Evolutionary conservation across 345 rosid species (phyloP).

Genomic region (Salix suchowensis): DNA sequence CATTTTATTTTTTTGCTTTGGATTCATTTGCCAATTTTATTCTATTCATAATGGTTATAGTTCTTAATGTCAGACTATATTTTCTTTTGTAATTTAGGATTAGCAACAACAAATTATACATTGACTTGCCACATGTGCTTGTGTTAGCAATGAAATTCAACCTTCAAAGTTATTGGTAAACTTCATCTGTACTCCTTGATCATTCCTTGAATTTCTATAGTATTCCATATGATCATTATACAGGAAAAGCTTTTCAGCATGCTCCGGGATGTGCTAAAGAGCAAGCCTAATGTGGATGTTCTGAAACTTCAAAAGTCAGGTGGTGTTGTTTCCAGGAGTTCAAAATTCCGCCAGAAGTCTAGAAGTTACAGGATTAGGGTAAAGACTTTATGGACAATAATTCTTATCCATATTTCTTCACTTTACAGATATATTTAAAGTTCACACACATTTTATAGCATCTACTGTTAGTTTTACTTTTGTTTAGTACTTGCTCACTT

Average conservation of each 20-base stretch:
- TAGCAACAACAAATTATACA: background rate
- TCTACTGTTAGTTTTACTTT: too few relatives aligned
- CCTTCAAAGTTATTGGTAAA: background rate
- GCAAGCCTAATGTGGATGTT: slow-evolving; percentile 67
- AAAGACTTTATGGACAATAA: slow-evolving; percentile 8
- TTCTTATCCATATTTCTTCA: background rate
- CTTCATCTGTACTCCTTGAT: background rate
- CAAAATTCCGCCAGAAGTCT: slow-evolving; percentile 54
- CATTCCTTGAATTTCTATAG: background rate
- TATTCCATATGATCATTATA: slow-evolving; percentile 5
- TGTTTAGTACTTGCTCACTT: background rate
- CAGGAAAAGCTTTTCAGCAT: slow-evolving; percentile 95
- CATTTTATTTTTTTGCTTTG: too few relatives aligned
- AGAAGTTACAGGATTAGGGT: slow-evolving; percentile 72
- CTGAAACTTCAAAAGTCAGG: slow-evolving; percentile 91
- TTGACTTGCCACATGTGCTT: too few relatives aligned
- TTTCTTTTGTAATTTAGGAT: background rate
- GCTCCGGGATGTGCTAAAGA: slow-evolving; percentile 67
- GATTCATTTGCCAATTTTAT: too few relatives aligned
- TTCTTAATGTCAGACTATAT: background rate
- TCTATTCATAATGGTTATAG: background rate
- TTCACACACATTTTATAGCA: too few relatives aligned
- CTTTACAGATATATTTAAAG: too few relatives aligned
- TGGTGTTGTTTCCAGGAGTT: slow-evolving; percentile 75
- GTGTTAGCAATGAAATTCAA: too few relatives aligned